Evolutionary conservation across 768 basidiomycete genomes (phyloP), one percentile per base, ranked within the genome.

Genomic region (Rhodotorula sphaerocarpa): DNA sequence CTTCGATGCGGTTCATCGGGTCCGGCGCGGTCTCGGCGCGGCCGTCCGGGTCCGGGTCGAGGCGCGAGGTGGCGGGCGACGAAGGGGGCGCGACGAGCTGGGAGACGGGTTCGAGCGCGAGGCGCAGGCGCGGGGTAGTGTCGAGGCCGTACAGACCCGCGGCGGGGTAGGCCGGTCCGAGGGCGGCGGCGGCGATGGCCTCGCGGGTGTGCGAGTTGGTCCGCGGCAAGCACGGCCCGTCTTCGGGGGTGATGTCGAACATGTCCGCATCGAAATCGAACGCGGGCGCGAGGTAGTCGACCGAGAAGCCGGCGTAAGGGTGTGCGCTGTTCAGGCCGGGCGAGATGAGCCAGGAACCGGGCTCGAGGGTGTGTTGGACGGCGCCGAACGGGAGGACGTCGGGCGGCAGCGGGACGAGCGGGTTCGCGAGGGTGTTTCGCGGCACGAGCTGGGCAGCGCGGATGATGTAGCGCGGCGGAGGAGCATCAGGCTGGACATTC

Each of bases 291-390:
- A 68, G 57, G 44, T 61, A 36, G 30, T 61, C 59, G 55, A 46
- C 45, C 20, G 41, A 44, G 30, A 65, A 23, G 10, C 63, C 63
- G n/a, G 59, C 46, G 41, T 68, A 63, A 3, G 63, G 63, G 52
- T 65, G 63, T 1, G 15, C 2, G 0, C 53, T 57, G 39, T 65
- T 59, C 33, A 31, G 20, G 18, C 34, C 16, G 18, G 48, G 41
- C 21, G 58, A 59, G 50, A 65, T 31, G 33, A 27, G 16, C 43
- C 47, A 52, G 5, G 58, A 33, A 9, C 50, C 45, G 41, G 36
- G 34, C 18, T 39, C 33, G 34, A 55, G 23, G 1, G 48, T 15
- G 23, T 52, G 33, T 33, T 12, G 31, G 3, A 16, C 12, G 18
- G 59, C 55, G 28, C 59, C 59, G 59, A 50, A 47, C 2, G 64